Evolutionary conservation across 352 stramenopile genomes (phyloP), one percentile per base, ranked within the genome.

Genomic region (Phytopythium montanum): DNA sequence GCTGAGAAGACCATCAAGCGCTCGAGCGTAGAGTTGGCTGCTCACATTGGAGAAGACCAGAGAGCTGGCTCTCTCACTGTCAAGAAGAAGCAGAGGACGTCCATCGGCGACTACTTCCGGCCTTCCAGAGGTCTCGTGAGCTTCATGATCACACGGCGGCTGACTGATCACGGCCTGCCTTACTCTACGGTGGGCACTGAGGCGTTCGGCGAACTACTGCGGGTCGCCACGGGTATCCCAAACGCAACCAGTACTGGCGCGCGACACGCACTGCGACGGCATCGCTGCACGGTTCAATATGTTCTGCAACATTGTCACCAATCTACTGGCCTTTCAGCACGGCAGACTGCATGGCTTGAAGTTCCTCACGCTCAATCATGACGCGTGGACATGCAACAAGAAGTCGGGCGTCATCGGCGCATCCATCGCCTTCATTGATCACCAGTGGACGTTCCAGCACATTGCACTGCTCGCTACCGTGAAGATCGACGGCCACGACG

Each of bases 391-490:
- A 4, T 21, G 34, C 33, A 48, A 45, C 52, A 58, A 48, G 10
- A 45, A 3, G n/a, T 2, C 18, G 1, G 36, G 52, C 1, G 21
- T 58, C 8, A 58, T 58, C 10, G 34, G 52, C 1, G 52, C 36
- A 2, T 46, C 25, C 2, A 25, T 53, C 23, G 52, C 52, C 5
- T 58, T 49, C 28, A 49, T 58, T 21, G 52, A 58, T 39, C 34
- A 50, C n/a, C 36, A 42, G 21, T 58, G 52, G 52, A 28, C 1
- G 1, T 58, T 58, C 12, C 52, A 21, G 8, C 33, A 49, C 13
- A 58, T 58, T 28, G 52, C 52, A 5, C 18, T 58, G 16, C 19
- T 58, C 1, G 36, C 19, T 2, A 39, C 52, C 5, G 33, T 33
- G 1, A 58, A 58, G 36, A 58, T 49, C 52, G 34, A 49, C 29